phyloP scores from a whole-genome alignment of 495 filamentous ascomycete species.

The Pseudoneurospora amorphoporcata region DNA sequence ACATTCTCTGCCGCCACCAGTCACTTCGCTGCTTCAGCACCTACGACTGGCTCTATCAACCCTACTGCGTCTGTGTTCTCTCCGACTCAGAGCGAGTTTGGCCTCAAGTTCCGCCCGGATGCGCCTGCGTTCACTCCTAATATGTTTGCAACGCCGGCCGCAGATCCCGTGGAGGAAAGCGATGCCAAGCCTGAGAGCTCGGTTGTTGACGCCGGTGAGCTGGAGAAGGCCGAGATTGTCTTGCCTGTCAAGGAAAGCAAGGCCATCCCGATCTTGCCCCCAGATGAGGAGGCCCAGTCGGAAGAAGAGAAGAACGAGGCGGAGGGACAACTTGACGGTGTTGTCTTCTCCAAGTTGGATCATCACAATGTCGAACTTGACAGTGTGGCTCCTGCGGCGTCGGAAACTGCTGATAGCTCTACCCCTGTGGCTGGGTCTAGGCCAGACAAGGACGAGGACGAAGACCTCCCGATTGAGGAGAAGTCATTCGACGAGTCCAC shows the following conservation, averaged over 20 bases:
- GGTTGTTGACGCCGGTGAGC: constrained; percentile 70
- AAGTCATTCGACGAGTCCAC: constrained; percentile 39
- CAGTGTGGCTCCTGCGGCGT: constrained; percentile 61
- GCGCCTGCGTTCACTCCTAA: constrained; percentile 70
- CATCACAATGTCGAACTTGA: constrained; percentile 48
- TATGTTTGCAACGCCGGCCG: constrained; percentile 30
- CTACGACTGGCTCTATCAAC: constrained; percentile 43
- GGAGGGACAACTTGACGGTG: constrained; percentile 43
- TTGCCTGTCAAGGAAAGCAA: constrained; percentile 62
- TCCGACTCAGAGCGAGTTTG: constrained; percentile 58
- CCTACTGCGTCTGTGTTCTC: constrained; percentile 61
- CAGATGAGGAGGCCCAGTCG: constrained; percentile 32
- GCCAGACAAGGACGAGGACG: constrained; percentile 14
- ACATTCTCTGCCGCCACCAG: constrained; percentile 24
- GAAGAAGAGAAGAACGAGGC: constrained; percentile 23
- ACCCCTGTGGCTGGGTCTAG: constrained; percentile 12
- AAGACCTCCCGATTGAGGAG: constrained; percentile 18
- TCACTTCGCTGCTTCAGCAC: constrained; percentile 21
- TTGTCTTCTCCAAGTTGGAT: constrained; percentile 61
- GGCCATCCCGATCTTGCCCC: constrained; percentile 69
- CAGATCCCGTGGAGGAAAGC: constrained; percentile 26
- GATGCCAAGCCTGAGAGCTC: constrained; percentile 31
- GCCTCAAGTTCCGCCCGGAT: constrained; percentile 66
- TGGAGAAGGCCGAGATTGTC: constrained; percentile 43
- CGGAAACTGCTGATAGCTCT: constrained; percentile 29